A percentile compares a stretch with the other conserved stretches of the same genome.
Evolutionary conservation across 371 early-diverging fungal species (phyloP).

Genomic region (Syncephalastrum sp.): DNA sequence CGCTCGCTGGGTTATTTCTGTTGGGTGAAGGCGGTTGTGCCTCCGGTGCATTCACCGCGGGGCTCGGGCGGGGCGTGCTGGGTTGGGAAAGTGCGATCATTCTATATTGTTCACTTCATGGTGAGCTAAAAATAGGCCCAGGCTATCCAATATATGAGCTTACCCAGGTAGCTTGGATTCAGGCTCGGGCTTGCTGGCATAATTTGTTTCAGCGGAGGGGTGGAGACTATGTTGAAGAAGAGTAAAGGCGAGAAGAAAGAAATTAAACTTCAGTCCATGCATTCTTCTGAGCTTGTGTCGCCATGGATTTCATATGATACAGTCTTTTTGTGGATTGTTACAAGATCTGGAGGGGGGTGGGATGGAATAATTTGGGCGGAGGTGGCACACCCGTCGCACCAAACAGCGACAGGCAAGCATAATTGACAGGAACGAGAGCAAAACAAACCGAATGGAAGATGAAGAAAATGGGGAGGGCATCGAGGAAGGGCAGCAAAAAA

Average conservation of each 20-base stretch:
- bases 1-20: slow-evolving; percentile 12
- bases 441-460: slow-evolving; percentile 1
- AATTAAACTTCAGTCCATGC: background rate
- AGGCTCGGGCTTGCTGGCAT: slow-evolving; percentile 27
- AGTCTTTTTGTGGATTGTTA: slow-evolving; percentile 5
- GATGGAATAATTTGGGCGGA: background rate
- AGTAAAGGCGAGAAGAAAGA: no score
- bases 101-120: slow-evolving; percentile 8
- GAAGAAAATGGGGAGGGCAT: background rate
- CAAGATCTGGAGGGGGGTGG: slow-evolving; percentile 2
- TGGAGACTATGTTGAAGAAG: slow-evolving; percentile 4
- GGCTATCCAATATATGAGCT: slow-evolving; percentile 4
- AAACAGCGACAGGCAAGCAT: slow-evolving; percentile 17
- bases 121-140: slow-evolving; percentile 4
- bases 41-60: slow-evolving; percentile 10
- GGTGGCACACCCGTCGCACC: slow-evolving; percentile 12
- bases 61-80: slow-evolving; percentile 45
- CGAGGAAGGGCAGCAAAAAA: background rate
- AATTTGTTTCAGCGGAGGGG: slow-evolving; percentile 19
- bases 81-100: slow-evolving; percentile 51
- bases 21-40: slow-evolving; percentile 20
- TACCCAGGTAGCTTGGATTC: slow-evolving; percentile 49
- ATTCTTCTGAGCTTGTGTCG: slow-evolving; percentile 8
- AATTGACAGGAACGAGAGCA: slow-evolving; percentile 23
- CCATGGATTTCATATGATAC: slow-evolving; percentile 14